Evolutionary conservation across 305 asterid species (phyloP), one percentile per base, ranked within the genome.

Genomic region (Fraxinus xanthoxyloides): DNA sequence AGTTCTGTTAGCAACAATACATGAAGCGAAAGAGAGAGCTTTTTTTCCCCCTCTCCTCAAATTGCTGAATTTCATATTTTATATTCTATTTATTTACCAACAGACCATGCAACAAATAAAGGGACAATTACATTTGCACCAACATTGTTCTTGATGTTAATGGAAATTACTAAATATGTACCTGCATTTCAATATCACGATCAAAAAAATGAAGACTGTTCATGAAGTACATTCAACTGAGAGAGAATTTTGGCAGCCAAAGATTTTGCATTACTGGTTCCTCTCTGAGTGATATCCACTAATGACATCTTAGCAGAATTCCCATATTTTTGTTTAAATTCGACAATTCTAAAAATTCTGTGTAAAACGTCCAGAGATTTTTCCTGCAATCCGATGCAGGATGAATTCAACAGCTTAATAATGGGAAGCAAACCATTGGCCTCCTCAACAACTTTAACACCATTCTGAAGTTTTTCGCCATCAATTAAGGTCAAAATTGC

Each of bases 241-340:
- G 87, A 82, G 26, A 86, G 84, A 80, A 88, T 84, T 76, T 67
- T 83, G 3, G 91, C 90, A 75, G 91, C 89, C 87, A 85, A 72
- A 75, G 91, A 86, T 77, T 90, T 90, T 24, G 89, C 78, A 23
- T 78, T 82, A 63, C 88, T 82, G 48, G 89, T 80, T 61, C 91
- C 90, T 78, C 89, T 88, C 82, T 85, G 93, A 72, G 89, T 88
- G 82, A 87, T 87, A 51, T 88, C 92, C 75, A 88, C 90, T 28
- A 84, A 80, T 5, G 87, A 72, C 92, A 87, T 89, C 61, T 90
- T 86, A 6, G 89, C 87, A 36, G 88, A 78, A 21, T 73, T 83
- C 48, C 85, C 87, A 51, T 87, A 89, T 43, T 82, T 86, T 1
- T 6, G 67, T 83, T 89, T 85, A 72, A 59, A 77, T 4, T 79